Conservation (phyloP, 306 rosid species). For the Ormosia emarginata region DNA sequence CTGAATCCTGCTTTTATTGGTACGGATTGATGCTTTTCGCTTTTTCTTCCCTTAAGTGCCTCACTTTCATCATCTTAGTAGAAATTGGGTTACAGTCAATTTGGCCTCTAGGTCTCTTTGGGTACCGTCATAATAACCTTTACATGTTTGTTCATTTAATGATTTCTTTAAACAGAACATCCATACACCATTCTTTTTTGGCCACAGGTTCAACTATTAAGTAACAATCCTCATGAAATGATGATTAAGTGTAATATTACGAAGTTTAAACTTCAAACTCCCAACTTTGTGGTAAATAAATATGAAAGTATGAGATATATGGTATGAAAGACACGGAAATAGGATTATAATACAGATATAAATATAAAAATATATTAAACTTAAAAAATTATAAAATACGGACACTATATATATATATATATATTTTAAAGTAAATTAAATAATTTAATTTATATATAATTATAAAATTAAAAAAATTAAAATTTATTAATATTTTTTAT, state of each 20-base stretch:
- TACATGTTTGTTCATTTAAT: slow-evolving; percentile 15
- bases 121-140: slow-evolving; percentile 27
- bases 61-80: slow-evolving; percentile 20
- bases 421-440: too few species aligned
- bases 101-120: slow-evolving; percentile 8
- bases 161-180: neutral
- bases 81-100: slow-evolving; percentile 32
- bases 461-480: too few species aligned
- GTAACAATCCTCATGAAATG: neutral
- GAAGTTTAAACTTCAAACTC: neutral
- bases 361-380: too few species aligned
- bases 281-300: slow-evolving; percentile 22
- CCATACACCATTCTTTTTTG: neutral
- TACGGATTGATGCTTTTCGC: slow-evolving; percentile 33
- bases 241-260: neutral
- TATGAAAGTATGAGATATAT: neutral
- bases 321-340: too few species aligned
- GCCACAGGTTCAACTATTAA: neutral
- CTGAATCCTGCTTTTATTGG: slow-evolving; percentile 26
- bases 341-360: too few species aligned
- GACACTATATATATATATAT: too few species aligned
- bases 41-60: slow-evolving; percentile 14
- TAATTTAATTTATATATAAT: too few species aligned
- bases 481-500: too few species aligned
- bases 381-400: too few species aligned